These are phyloP conservation scores for Scheffersomyces segobiensis DNA, from an alignment of 1,139 yeast species.

Conservation along the genomic window DNA sequence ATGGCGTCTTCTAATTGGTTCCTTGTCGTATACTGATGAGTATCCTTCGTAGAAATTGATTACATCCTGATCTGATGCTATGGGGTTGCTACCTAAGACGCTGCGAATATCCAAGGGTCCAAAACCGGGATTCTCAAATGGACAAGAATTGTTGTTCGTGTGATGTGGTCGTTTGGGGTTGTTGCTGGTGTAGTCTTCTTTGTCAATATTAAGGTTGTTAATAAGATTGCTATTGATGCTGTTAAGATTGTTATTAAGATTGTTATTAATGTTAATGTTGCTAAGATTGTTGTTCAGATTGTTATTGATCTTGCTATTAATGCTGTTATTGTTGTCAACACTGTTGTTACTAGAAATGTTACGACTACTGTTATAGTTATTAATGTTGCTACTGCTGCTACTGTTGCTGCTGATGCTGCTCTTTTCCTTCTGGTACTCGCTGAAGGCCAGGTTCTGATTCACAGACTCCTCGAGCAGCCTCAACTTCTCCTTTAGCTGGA, in stretches of 20 bases:
- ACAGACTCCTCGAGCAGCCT: constrained; percentile 11
- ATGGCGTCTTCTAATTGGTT: constrained; percentile 20
- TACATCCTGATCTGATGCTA: constrained; percentile 22
- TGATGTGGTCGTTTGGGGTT: background rate
- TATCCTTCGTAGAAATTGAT: constrained; percentile 37
- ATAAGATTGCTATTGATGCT: background rate
- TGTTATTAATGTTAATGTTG: background rate
- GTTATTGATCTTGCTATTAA: background rate
- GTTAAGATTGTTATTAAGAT: background rate
- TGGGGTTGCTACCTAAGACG: constrained; percentile 14
- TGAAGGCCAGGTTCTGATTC: constrained; percentile 1
- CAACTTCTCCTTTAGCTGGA: constrained; percentile 17
- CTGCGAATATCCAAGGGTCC: background rate
- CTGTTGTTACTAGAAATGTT: background rate
- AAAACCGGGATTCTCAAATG: background rate
- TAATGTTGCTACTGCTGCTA: background rate
- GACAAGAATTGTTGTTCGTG: background rate
- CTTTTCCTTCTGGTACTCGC: background rate
- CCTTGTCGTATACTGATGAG: constrained; percentile 24
- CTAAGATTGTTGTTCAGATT: background rate
- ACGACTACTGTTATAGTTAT: background rate
- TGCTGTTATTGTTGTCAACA: background rate
- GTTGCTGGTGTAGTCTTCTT: background rate
- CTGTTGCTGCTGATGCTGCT: background rate
- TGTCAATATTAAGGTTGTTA: background rate